Base-by-base conservation (phyloP, 1,284 basidiomycete genomes). In the Microbotryum intermedium region DNA sequence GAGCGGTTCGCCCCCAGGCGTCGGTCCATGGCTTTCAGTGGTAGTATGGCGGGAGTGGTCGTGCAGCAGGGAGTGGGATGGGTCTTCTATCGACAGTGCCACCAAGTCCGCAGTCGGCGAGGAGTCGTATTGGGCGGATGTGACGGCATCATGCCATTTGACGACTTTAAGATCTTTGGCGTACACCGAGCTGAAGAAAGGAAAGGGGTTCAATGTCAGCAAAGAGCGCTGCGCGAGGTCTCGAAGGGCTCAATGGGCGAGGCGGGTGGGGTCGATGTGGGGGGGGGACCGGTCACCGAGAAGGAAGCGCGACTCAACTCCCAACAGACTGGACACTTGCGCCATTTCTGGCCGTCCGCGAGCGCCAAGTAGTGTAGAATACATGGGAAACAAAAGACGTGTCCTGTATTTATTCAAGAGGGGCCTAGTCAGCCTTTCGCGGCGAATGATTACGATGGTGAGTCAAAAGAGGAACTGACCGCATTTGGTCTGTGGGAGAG, bases 241-340 rank as follows among this genome's bases (percentile, higher is more conserved):
- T 39, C 16, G 11, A 39, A 16, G 34, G 34, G 34, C 34, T 39
- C 34, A 16, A 39, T 39, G 18, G 34, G 34, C 34, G 30, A 39
- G 11, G 34, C 34, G 13, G 18, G 34, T 39, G 34, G 34, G 34
- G 34, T 39, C 34, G 34, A 39, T 39, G 34, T 11, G 34, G 34
- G 9, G 13, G 21, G 16, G 46, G 5, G 16, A 5, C 26, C 21
- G n/a, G 13, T 55, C 30, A 55, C 30, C 21, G 11, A 28, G 25
- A 28, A 28, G 18, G 18, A 30, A 3, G 11, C 7, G 34, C 6
- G 25, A 55, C 65, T 52, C 13, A 39, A 62, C 66, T 98, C 95
- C 72, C 88, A 88, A 74, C 94, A 99, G 58, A 99, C 92, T 1
- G 94, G 95, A 74, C 95, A 98, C 60, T 86, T 84, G 30, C 85